These are phyloP conservation scores for Yamadazyma dushanensis DNA, from an alignment of 1,139 yeast genomes.

Conservation along the genomic window DNA sequence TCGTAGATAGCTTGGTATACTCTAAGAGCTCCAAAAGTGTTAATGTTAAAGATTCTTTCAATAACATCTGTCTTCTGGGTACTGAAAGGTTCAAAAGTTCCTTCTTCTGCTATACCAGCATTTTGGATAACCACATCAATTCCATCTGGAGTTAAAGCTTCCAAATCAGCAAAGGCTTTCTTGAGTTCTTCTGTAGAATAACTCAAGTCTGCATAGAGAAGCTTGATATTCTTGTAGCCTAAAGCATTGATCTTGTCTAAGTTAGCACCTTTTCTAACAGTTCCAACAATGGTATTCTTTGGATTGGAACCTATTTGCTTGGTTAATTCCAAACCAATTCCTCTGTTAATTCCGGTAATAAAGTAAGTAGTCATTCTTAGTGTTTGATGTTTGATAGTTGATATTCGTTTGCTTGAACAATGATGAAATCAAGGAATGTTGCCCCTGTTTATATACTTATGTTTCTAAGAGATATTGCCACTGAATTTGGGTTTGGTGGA, in stretches of 20 bases:
- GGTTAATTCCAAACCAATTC: constrained; percentile 9
- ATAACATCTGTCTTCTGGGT: constrained; percentile 10
- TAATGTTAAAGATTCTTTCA: constrained; percentile 22
- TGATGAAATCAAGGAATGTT: background rate
- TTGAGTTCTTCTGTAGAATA: background rate
- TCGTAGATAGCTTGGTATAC: constrained; percentile 26
- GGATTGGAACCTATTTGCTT: constrained; percentile 6
- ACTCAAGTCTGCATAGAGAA: constrained; percentile 4
- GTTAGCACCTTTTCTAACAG: constrained; percentile 7
- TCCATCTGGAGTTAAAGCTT: constrained; percentile 5
- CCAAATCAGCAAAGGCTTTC: constrained; percentile 6
- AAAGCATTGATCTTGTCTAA: constrained; percentile 3
- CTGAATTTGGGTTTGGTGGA: no score
- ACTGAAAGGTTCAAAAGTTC: background rate
- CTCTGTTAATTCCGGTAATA: constrained; percentile 9
- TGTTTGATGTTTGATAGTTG: no score
- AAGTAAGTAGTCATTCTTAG: constrained; percentile 10
- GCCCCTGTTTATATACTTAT: background rate
- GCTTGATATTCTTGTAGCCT: constrained; percentile 4
- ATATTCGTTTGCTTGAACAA: no score
- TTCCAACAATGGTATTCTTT: constrained; percentile 5
- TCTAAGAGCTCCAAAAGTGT: constrained; percentile 32
- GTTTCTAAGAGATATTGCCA: background rate
- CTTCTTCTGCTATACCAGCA: constrained; percentile 2
- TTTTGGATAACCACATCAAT: constrained; percentile 9